Evolutionary conservation across 2,329 filamentous ascomycete genomes (phyloP).

Genomic region (Diatrype stigma): DNA sequence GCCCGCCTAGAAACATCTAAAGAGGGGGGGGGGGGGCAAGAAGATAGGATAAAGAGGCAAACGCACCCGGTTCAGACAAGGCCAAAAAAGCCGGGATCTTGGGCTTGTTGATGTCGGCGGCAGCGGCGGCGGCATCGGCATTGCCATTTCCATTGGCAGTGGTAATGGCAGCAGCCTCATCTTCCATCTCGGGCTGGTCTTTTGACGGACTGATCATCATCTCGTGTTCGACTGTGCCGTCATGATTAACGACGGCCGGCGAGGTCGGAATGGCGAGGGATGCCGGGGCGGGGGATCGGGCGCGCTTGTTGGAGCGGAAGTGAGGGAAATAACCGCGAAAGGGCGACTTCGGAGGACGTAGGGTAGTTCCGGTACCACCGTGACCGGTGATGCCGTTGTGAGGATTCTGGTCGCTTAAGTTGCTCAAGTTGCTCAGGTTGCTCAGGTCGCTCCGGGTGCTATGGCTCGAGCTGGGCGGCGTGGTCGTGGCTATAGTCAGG

Average conservation of each 20-base stretch:
- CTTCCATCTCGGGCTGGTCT: conserved; percentile 23
- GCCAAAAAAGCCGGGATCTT: conserved; percentile 50
- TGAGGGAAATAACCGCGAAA: conserved; percentile 41
- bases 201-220: conserved; percentile 7
- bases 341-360: conserved; percentile 26
- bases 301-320: conserved; percentile 44
- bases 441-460: conserved; percentile 8
- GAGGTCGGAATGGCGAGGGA: conserved; percentile 17
- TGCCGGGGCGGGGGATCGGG: conserved; percentile 34
- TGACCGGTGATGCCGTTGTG: background rate
- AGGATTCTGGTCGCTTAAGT: background rate
- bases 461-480: conserved; percentile 20
- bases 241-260: conserved; percentile 31
- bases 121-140: background rate
- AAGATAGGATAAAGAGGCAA: conserved; percentile 2
- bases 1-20: background rate
- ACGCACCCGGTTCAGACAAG: conserved; percentile 43
- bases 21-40: background rate
- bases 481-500: conserved; percentile 24
- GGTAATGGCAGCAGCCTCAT: conserved; percentile 24
- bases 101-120: conserved; percentile 10
- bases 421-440: conserved; percentile 4
- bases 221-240: conserved; percentile 27
- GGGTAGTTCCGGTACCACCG: background rate
- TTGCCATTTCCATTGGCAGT: conserved; percentile 16